These are phyloP conservation scores for Aureobasidium sp. DNA, from an alignment of 2,329 filamentous ascomycete species.

Conservation along the genomic window DNA sequence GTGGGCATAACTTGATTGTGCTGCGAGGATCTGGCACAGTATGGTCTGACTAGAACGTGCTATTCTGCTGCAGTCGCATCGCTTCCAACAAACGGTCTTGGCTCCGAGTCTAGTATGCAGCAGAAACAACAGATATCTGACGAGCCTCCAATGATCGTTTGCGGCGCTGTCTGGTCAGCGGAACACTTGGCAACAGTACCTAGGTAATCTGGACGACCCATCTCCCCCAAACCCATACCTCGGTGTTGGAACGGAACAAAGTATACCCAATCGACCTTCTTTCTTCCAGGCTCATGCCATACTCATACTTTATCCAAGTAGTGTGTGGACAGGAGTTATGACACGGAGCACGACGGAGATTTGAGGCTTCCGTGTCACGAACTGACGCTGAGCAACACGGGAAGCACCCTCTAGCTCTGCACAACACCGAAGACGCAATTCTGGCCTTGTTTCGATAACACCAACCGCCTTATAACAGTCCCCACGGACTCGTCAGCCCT, in stretches of 20 bases:
- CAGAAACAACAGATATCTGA: neutral
- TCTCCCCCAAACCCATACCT: neutral
- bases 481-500: neutral
- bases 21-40: neutral
- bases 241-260: neutral
- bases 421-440: conserved; percentile 8
- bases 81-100: neutral
- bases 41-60: conserved; percentile 6
- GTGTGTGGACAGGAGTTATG: neutral
- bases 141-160: neutral
- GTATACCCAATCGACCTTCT: conserved; percentile 8
- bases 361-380: conserved; percentile 10
- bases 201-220: neutral
- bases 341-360: conserved; percentile 8
- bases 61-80: neutral
- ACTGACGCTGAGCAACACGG: conserved; percentile 6
- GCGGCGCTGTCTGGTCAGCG: neutral
- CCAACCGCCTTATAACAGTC: conserved; percentile 1
- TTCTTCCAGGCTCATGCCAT: neutral
- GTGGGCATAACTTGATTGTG: conserved; percentile 8
- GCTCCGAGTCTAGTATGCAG: neutral
- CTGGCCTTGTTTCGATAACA: conserved; percentile 3
- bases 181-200: neutral
- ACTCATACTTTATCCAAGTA: neutral
- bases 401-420: conserved; percentile 6